These are phyloP conservation scores for Tympanopsis confertula DNA, from an alignment of 2,329 filamentous ascomycete species.

Conservation along the genomic window DNA sequence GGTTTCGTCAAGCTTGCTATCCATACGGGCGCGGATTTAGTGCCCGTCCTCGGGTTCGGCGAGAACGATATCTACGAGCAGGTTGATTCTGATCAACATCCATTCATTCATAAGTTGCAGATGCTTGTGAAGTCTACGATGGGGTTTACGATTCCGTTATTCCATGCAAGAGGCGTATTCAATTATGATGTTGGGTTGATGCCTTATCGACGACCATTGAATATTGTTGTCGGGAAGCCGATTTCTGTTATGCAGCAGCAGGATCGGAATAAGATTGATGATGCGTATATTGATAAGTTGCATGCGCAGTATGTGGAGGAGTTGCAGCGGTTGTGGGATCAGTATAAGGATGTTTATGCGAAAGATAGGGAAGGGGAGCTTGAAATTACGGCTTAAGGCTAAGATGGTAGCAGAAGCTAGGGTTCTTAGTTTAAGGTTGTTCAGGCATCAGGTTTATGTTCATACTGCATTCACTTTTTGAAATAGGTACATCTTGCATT, in stretches of 20 bases:
- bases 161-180: constrained; percentile 84
- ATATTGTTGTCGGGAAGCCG: constrained; percentile 78
- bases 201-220: constrained; percentile 79
- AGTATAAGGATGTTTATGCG: neutral
- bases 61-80: constrained; percentile 97
- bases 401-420: too few species aligned
- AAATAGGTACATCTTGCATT: too few species aligned
- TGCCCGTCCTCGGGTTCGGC: constrained; percentile 84
- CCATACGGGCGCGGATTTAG: constrained; percentile 81
- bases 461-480: too few species aligned
- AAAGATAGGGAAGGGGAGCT: neutral
- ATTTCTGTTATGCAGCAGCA: constrained; percentile 55
- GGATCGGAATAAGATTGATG: constrained; percentile 63
- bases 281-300: neutral
- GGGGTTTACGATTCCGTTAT: constrained; percentile 84
- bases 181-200: constrained; percentile 96
- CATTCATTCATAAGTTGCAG: constrained; percentile 69
- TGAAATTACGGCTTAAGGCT: neutral
- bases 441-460: too few species aligned
- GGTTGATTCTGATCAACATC: constrained; percentile 64
- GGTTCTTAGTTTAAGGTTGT: too few species aligned
- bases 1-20: constrained; percentile 92
- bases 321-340: neutral
- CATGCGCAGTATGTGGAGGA: neutral
- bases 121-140: constrained; percentile 73